These are phyloP conservation scores for Zopfia rhizophila DNA, from an alignment of 2,329 filamentous ascomycete genomes.

Conservation along the genomic window DNA sequence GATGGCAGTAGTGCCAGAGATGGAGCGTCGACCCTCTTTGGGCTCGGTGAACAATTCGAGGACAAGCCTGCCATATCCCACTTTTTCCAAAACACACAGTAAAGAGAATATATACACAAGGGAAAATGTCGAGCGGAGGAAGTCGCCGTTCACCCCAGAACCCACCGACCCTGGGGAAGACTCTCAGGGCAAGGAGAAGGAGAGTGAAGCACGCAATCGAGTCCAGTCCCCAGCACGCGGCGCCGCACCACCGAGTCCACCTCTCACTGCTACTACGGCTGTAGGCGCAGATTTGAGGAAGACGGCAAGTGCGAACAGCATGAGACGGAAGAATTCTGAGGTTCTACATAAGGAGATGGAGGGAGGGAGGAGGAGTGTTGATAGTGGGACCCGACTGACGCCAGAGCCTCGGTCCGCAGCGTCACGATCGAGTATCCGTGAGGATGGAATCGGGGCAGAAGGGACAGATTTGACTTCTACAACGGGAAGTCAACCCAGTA, in stretches of 20 bases:
- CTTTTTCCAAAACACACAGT: slow-evolving; percentile 90
- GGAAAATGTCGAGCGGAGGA: slow-evolving; percentile 48
- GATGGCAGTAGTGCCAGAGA: slow-evolving; percentile 58
- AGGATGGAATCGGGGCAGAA: slow-evolving; percentile 40
- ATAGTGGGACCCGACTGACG: slow-evolving; percentile 50
- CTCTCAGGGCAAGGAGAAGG: slow-evolving; percentile 39
- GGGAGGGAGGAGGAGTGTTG: slow-evolving; percentile 53
- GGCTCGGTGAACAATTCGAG: slow-evolving; percentile 48
- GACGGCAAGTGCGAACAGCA: slow-evolving; percentile 57
- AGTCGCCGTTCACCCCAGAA: slow-evolving; percentile 51
- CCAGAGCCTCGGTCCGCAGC: slow-evolving; percentile 50
- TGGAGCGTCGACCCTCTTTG: slow-evolving; percentile 54
- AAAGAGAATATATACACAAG: slow-evolving; percentile 80
- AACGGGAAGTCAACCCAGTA: slow-evolving; percentile 53
- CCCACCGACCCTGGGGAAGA: slow-evolving; percentile 53
- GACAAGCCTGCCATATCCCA: slow-evolving; percentile 74
- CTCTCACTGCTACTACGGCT: slow-evolving; percentile 54
- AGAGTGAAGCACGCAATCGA: slow-evolving; percentile 28
- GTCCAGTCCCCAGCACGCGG: slow-evolving; percentile 38
- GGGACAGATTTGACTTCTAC: slow-evolving; percentile 56
- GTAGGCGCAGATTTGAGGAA: slow-evolving; percentile 57
- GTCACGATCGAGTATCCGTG: slow-evolving; percentile 56
- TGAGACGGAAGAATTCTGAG: slow-evolving; percentile 52
- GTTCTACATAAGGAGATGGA: slow-evolving; percentile 44
- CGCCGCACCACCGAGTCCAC: slow-evolving; percentile 59